Conservation (phyloP, 768 basidiomycete genomes). For the Inosperma sp. region DNA sequence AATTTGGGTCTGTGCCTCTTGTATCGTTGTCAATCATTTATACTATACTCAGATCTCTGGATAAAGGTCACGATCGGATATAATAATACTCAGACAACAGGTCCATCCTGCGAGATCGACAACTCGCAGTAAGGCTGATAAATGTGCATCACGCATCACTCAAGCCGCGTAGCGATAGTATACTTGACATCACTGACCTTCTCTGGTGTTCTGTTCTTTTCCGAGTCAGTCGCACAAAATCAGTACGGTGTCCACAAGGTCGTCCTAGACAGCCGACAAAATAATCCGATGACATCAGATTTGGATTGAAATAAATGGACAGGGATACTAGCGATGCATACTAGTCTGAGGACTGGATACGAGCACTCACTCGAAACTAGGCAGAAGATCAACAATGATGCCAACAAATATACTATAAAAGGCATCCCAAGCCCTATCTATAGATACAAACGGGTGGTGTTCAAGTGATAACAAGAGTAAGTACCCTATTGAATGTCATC, state of each 20-base stretch:
- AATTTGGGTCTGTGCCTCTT: slow-evolving; percentile 52
- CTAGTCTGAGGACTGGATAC: slow-evolving; percentile 22
- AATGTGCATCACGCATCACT: slow-evolving; percentile 58
- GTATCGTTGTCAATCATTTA: slow-evolving; percentile 34
- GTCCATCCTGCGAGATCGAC: too few relatives aligned
- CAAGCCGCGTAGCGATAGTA: slow-evolving; percentile 59
- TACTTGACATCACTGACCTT: slow-evolving; percentile 7
- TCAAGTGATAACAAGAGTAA: too few relatives aligned
- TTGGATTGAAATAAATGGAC: too few relatives aligned
- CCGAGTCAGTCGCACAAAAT: too few relatives aligned
- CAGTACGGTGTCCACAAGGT: too few relatives aligned
- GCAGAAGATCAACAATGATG: background rate
- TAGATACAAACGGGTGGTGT: too few relatives aligned
- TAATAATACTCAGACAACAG: too few relatives aligned
- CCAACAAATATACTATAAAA: background rate
- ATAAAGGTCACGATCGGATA: slow-evolving; percentile 37
- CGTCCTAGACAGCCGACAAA: slow-evolving; percentile 19
- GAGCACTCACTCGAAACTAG: slow-evolving; percentile 17
- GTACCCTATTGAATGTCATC: too few relatives aligned
- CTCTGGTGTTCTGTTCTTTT: too few relatives aligned
- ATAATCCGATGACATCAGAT: background rate
- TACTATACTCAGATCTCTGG: slow-evolving; percentile 20
- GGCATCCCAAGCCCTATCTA: background rate
- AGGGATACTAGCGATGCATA: slow-evolving; percentile 14
- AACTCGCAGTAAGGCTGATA: slow-evolving; percentile 40